Evolutionary conservation across 768 basidiomycete species (phyloP).

Genomic region (Leccinum aurantiacum): DNA sequence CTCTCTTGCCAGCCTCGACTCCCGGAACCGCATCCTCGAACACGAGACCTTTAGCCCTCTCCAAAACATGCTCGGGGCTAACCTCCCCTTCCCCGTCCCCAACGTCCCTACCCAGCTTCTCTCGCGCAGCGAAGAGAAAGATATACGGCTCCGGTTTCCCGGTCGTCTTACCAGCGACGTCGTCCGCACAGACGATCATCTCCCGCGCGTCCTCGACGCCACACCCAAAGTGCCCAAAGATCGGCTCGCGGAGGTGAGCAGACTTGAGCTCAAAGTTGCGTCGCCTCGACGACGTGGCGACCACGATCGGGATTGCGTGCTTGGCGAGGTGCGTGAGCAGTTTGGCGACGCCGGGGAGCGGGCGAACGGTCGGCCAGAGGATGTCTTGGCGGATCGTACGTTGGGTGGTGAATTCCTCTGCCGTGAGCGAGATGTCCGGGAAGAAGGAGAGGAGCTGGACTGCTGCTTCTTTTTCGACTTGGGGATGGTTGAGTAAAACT

Average conservation of each 20-base stretch:
- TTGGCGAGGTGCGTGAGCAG: constrained; percentile 70
- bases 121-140: constrained; percentile 70
- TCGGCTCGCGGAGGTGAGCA: constrained; percentile 49
- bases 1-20: constrained; percentile 71
- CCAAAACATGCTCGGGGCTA: constrained; percentile 39
- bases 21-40: constrained; percentile 83
- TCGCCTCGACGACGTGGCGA: constrained; percentile 75
- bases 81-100: constrained; percentile 42
- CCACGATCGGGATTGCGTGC: constrained; percentile 71
- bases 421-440: constrained; percentile 64
- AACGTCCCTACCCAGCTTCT: constrained; percentile 54
- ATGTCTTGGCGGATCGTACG: constrained; percentile 59
- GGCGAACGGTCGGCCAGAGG: constrained; percentile 66
- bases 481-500: background rate
- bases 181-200: constrained; percentile 72
- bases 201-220: constrained; percentile 31
- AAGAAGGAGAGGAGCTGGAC: constrained; percentile 75
- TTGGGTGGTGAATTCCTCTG: constrained; percentile 57
- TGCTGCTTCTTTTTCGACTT: constrained; percentile 66
- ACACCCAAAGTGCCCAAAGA: constrained; percentile 46
- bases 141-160: constrained; percentile 87
- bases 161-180: constrained; percentile 49
- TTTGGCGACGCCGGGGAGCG: constrained; percentile 70
- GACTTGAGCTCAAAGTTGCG: constrained; percentile 71
- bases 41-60: constrained; percentile 66